Evolutionary conservation across 768 basidiomycete genomes (phyloP).

Genomic region (Thelephora aurantiotincta): DNA sequence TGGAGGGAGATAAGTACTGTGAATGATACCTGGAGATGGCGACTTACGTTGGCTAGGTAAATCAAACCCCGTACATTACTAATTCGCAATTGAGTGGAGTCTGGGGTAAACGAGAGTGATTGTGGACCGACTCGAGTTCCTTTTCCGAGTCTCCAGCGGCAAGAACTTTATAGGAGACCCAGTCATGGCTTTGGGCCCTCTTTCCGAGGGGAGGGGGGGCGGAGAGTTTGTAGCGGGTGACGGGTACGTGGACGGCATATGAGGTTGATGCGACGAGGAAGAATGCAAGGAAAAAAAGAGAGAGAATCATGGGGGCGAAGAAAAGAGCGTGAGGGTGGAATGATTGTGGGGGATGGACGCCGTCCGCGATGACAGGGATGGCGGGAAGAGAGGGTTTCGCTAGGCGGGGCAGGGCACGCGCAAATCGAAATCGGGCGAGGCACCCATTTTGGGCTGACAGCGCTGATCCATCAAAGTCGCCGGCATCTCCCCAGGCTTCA

Average conservation of each 20-base stretch:
- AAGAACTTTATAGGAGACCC: constrained; percentile 12
- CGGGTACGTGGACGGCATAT: constrained; percentile 30
- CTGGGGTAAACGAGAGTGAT: neutral
- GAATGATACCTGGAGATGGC: neutral
- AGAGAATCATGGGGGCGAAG: constrained; percentile 26
- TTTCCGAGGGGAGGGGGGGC: constrained; percentile 14
- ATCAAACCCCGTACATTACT: constrained; percentile 68
- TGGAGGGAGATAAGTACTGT: constrained; percentile 14
- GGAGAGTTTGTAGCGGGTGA: constrained; percentile 29
- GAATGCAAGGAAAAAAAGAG: constrained; percentile 22
- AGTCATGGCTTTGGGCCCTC: constrained; percentile 19
- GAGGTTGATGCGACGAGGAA: constrained; percentile 23
- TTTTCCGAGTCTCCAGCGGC: constrained; percentile 16
- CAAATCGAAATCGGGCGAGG: neutral
- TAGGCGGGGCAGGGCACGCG: neutral
- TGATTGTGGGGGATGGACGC: constrained; percentile 1
- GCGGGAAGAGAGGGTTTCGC: constrained; percentile 1
- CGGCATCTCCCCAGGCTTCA: no score
- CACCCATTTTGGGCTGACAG: no score
- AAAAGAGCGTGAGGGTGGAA: constrained; percentile 9
- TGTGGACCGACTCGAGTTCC: constrained; percentile 27
- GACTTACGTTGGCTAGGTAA: constrained; percentile 62
- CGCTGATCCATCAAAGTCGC: no score
- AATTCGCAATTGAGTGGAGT: neutral
- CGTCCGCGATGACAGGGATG: neutral